Base-by-base conservation (phyloP, 805 yeast genomes). In the Pichia phayaonensis region DNA sequence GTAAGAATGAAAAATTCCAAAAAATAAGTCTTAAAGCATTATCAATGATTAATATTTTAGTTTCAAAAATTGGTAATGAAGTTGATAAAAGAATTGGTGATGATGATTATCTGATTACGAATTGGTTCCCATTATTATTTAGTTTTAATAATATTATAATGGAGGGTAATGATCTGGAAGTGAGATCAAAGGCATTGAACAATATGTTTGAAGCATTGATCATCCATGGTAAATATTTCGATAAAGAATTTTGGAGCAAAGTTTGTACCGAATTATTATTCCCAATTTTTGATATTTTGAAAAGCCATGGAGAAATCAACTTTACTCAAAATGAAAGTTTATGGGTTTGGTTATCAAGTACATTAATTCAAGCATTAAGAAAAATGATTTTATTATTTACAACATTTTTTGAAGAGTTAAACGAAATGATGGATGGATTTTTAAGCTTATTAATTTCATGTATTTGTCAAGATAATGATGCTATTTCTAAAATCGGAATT, bases 271-370 rank as follows among this genome's bases (percentile, higher is more conserved):
- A 86, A 57, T 72, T 94, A 49, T 68, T 94, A 53, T 90, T 92
- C 75, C 99, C 98, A 2, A 89, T 94, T 18, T 94, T 94, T 67
- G 81, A 82, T 20, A 86, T 89, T 8, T 73, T 94, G 57, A 80
- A 84, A 47, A 77, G 79, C 41, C 85, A 83, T 60, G 86, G 94
- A 83, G 85, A 82, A 56, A 76, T 84, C 51, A 77, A 78, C 53
- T 80, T 80, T 52, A 80, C 78, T 56, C 86, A 83, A 58, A 51
- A 53, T 43, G 99, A 92, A 65, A 95, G 86, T 54, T 67, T 89
- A 58, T 87, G 96, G 45, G 95, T 95, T 15, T 94, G 99, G 99
- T 71, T 94, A 45, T 89, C 97, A 0, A 90, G 99, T 0, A 94
- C 99, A 0, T 76, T 94, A 67, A 90, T 95, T 55, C 99, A 94